Evolutionary conservation across 805 yeast species (phyloP), one percentile per base, ranked within the genome.

Genomic region (Saccharomycopsis javanensis): DNA sequence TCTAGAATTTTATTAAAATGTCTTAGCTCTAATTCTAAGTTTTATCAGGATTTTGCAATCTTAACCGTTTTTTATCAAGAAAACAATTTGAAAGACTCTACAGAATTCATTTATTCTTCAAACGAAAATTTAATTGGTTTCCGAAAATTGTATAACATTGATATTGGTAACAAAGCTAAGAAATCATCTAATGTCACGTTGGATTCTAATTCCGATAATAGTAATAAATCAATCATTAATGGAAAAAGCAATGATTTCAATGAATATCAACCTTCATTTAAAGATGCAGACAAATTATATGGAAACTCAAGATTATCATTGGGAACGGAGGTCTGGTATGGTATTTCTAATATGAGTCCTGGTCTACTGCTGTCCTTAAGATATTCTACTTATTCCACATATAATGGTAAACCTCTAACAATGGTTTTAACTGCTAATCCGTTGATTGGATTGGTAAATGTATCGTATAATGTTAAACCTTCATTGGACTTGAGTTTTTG

Each of bases 251-350:
- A 52, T 37, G 54, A 52, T 6, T 4, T n/a, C 25, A 15, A 15
- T n/a, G 51, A n/a, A 5, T 48, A 28, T 27, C 45, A 31, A 23
- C 25, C 16, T 4, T 51, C 53, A 4, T 51, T 34, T 8, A 34
- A 23, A 52, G 18, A 34, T 16, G 54, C 16, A 16, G 30, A 51
- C 16, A 33, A 71, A 23, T 73, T 74, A 11, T 74, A 81, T 63
- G 83, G 79, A 64, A 81, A 80, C 58, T 83, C 94, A 13, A 81
- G 81, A 50, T 77, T 82, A 0, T 82, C 90, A 0, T 63, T 88
- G 0, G 99, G 99, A 0, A 80, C 86, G 8, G 99, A 94, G 70
- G 62, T 89, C 3, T 94, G 96, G 92, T 86, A 86, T 63, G 96
- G 96, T 1, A 81, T 89, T 0, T 69, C 78, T 50, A 85, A 87